phyloP scores from a whole-genome alignment of 805 yeast species.

The Jamesozyma jinghongensis region DNA sequence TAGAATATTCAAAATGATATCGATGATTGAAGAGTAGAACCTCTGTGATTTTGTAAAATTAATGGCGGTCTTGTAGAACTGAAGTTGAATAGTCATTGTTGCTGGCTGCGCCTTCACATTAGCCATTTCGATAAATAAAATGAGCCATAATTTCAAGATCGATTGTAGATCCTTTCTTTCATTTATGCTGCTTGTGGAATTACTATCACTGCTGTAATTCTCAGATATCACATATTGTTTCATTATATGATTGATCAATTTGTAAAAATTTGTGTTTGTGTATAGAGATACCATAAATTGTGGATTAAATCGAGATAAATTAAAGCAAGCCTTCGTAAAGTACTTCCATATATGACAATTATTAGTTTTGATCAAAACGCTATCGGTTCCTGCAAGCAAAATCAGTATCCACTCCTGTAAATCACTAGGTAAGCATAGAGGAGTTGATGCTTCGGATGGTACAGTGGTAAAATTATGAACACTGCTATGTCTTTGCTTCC shows the following conservation, averaged over 20 bases:
- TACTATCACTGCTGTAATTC: neutral
- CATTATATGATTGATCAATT: slow-evolving; percentile 7
- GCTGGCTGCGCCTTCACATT: neutral
- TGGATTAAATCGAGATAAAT: slow-evolving; percentile 16
- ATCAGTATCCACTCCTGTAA: slow-evolving; percentile 14
- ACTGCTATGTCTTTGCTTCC: neutral
- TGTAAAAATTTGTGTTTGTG: slow-evolving; percentile 9
- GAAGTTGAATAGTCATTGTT: neutral
- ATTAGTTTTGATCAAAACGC: slow-evolving; percentile 5
- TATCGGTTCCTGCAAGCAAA: slow-evolving; percentile 9
- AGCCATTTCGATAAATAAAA: slow-evolving; percentile 2
- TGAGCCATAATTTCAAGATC: slow-evolving; percentile 1
- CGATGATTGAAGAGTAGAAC: slow-evolving; percentile 2
- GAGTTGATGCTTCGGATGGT: too few species aligned
- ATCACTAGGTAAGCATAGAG: slow-evolving; percentile 5
- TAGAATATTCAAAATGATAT: slow-evolving; percentile 1
- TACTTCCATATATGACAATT: slow-evolving; percentile 25
- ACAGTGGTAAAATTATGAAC: too few species aligned
- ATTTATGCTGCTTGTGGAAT: neutral
- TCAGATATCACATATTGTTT: slow-evolving; percentile 2
- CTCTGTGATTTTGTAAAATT: neutral
- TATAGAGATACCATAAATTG: slow-evolving; percentile 10
- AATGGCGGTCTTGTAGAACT: neutral
- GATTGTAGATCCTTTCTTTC: neutral
- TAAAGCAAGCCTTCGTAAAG: slow-evolving; percentile 22